Conservation (phyloP, 495 filamentous ascomycete species). For the Hypomontagnella monticulosa region DNA sequence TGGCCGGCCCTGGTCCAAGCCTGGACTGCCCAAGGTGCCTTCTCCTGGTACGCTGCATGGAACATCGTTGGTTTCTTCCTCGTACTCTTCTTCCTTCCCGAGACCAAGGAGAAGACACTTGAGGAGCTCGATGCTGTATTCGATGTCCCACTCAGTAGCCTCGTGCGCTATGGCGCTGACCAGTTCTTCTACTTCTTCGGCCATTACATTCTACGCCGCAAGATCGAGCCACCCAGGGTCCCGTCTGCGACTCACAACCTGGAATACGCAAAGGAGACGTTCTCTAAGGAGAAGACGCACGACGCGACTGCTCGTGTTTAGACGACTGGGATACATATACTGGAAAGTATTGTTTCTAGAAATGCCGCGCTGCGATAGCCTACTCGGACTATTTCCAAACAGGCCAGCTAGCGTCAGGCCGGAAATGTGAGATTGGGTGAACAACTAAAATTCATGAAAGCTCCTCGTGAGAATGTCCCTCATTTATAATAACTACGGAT, state of each 20-base stretch:
- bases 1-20: constrained; percentile 66
- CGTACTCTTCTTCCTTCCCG: constrained; percentile 79
- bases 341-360: no score
- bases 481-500: constrained; percentile 24
- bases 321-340: background rate
- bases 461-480: constrained; percentile 13
- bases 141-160: constrained; percentile 56
- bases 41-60: constrained; percentile 74
- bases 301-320: constrained; percentile 43
- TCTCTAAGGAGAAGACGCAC: constrained; percentile 38
- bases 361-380: background rate
- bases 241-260: constrained; percentile 26
- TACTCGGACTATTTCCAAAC: background rate
- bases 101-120: constrained; percentile 83
- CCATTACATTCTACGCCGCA: constrained; percentile 60
- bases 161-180: constrained; percentile 59
- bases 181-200: constrained; percentile 61
- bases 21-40: constrained; percentile 68
- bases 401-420: background rate
- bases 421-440: constrained; percentile 6
- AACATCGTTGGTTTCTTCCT: constrained; percentile 74
- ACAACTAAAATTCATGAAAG: background rate
- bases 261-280: constrained; percentile 38
- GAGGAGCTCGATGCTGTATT: constrained; percentile 72
- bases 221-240: constrained; percentile 43